These are phyloP conservation scores for Pseudopithomyces chartarum DNA, from an alignment of 2,329 filamentous ascomycete species.

Conservation along the genomic window DNA sequence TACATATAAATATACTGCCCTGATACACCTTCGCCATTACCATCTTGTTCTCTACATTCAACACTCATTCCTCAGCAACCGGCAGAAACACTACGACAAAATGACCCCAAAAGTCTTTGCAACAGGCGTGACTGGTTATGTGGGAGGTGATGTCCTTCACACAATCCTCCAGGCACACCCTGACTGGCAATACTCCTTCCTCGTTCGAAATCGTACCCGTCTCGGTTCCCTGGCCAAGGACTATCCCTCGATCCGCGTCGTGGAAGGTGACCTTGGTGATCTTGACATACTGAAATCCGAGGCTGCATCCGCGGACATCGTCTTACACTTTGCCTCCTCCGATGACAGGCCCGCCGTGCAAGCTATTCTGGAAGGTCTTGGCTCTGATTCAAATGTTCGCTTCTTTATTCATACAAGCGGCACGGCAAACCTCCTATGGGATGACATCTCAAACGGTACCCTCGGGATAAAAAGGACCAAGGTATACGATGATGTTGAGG, in stretches of 20 bases:
- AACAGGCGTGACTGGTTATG: conserved; percentile 5
- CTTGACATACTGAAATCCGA: background rate
- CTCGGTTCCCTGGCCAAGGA: background rate
- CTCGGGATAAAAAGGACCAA: conserved; percentile 3
- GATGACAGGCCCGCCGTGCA: conserved; percentile 1
- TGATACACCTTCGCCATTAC: background rate
- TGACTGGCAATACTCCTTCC: conserved; percentile 6
- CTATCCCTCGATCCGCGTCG: conserved; percentile 1
- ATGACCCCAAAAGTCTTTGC: conserved; percentile 5
- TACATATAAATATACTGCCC: too few species aligned
- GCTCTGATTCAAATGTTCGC: background rate
- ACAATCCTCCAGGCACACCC: conserved; percentile 1
- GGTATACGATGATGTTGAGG: conserved; percentile 4
- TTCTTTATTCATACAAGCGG: conserved; percentile 7
- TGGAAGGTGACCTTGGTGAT: background rate
- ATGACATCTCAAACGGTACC: background rate
- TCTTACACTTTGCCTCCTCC: conserved; percentile 3
- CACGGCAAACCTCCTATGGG: background rate
- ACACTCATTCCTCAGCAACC: background rate
- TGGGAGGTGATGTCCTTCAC: conserved; percentile 6
- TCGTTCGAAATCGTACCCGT: background rate
- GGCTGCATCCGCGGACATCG: background rate
- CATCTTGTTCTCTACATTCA: too few species aligned
- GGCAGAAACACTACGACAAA: background rate
- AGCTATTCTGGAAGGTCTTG: conserved; percentile 3